phyloP scores from a whole-genome alignment of 306 rosid genomes.

The Betula pendula region DNA sequence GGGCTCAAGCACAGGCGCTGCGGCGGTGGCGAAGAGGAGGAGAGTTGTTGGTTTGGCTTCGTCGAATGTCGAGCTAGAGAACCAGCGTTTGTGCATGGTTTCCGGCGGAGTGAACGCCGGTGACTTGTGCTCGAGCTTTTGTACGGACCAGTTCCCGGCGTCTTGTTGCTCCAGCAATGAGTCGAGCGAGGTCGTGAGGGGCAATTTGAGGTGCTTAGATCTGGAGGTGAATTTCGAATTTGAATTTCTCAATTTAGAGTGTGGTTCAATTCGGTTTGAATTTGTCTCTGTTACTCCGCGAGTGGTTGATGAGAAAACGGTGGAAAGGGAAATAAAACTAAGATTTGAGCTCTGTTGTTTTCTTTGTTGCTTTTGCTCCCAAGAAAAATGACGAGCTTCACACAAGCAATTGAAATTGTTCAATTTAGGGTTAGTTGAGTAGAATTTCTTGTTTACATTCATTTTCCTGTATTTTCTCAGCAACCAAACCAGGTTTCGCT shows the following conservation, averaged over 20 bases:
- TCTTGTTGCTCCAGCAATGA: constrained; percentile 53
- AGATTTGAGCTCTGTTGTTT: neutral
- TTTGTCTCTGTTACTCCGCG: neutral
- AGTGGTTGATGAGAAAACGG: neutral
- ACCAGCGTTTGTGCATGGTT: constrained; percentile 13
- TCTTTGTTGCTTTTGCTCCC: neutral
- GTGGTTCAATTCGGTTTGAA: neutral
- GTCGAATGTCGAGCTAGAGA: constrained; percentile 14
- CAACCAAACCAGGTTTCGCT: neutral
- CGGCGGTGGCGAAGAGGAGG: constrained; percentile 51
- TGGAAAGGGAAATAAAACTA: neutral
- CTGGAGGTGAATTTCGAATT: constrained; percentile 50
- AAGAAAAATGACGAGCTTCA: neutral
- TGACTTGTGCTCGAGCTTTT: constrained; percentile 12
- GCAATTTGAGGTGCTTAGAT: constrained; percentile 39
- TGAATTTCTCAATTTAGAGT: neutral
- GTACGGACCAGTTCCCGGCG: constrained; percentile 33
- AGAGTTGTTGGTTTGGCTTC: constrained; percentile 23
- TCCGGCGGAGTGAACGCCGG: constrained; percentile 24
- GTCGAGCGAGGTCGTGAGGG: constrained; percentile 29
- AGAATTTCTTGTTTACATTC: neutral
- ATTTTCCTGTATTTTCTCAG: constrained; percentile 29
- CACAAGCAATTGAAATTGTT: neutral
- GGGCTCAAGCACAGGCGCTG: neutral
- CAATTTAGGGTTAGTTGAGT: neutral